Evolutionary conservation across 768 basidiomycete species (phyloP).

Genomic region (Trametes gibbosa): DNA sequence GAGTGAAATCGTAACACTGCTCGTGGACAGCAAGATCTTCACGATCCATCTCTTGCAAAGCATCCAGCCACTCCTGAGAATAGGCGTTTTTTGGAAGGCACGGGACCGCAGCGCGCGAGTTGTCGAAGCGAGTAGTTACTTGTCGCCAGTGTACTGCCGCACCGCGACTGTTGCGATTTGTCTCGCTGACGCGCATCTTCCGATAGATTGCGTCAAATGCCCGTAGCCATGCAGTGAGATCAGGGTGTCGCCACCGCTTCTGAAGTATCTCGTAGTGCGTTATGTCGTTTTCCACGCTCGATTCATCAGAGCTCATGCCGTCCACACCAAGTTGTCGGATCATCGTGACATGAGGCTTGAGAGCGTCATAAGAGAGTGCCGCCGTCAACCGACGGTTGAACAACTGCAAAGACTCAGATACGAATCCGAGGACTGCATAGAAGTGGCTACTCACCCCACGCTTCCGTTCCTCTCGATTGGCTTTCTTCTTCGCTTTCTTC

Average conservation of each 20-base stretch:
- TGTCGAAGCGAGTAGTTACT: not conserved
- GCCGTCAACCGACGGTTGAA: not conserved
- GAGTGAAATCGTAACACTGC: not conserved
- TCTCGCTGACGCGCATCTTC: not conserved
- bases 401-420: not conserved
- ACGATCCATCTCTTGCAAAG: not conserved
- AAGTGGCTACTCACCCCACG: not conserved
- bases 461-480: not conserved
- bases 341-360: not conserved
- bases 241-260: not conserved
- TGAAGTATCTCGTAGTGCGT: not conserved
- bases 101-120: not conserved
- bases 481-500: not conserved
- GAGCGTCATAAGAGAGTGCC: not conserved
- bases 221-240: not conserved
- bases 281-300: not conserved
- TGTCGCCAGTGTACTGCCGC: not conserved
- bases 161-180: not conserved
- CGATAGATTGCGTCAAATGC: not conserved
- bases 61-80: not conserved
- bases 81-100: not conserved
- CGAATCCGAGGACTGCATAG: not conserved
- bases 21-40: not conserved
- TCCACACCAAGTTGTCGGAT: not conserved
- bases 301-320: not conserved